phyloP scores from a whole-genome alignment of 768 basidiomycete genomes.

The Naematelia encephala region DNA sequence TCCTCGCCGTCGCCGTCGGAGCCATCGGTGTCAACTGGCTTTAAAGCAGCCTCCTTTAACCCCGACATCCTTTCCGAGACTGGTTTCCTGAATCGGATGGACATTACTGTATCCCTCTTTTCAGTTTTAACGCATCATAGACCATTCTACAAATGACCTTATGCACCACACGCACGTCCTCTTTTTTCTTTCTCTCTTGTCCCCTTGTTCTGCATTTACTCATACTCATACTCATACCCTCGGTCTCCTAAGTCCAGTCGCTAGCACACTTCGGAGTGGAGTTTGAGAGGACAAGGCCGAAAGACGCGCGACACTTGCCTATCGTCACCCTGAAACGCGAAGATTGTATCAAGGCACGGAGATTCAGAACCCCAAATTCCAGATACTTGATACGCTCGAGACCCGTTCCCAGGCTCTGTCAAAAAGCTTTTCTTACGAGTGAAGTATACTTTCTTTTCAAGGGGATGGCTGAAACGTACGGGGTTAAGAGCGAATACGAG shows the following conservation, averaged over 20 bases:
- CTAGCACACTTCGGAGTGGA: too few relatives aligned
- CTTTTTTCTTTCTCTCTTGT: not conserved
- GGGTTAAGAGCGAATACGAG: too few relatives aligned
- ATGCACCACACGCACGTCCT: not conserved
- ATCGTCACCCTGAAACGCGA: not conserved
- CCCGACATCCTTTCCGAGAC: not conserved
- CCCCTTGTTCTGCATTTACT: not conserved
- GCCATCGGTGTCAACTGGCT: conserved; percentile 9
- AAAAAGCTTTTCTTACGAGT: not conserved
- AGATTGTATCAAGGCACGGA: not conserved
- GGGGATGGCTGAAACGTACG: too few relatives aligned
- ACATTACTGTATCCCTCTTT: not conserved
- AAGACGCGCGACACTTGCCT: too few relatives aligned
- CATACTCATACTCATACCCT: too few relatives aligned
- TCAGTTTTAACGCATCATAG: not conserved
- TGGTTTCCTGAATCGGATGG: not conserved
- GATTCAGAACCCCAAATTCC: not conserved
- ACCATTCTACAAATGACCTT: not conserved
- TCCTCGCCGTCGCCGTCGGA: not conserved
- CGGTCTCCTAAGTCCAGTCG: too few relatives aligned
- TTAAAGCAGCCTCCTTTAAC: not conserved
- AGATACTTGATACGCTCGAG: too few relatives aligned
- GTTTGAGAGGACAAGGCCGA: too few relatives aligned
- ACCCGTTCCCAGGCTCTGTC: not conserved
- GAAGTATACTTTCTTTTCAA: too few relatives aligned